Percentiles rank a stretch among this genome's conserved stretches.
These are phyloP conservation scores for Globisporangium canariense DNA, from an alignment of 352 stramenopile species.

Conservation along the genomic window DNA sequence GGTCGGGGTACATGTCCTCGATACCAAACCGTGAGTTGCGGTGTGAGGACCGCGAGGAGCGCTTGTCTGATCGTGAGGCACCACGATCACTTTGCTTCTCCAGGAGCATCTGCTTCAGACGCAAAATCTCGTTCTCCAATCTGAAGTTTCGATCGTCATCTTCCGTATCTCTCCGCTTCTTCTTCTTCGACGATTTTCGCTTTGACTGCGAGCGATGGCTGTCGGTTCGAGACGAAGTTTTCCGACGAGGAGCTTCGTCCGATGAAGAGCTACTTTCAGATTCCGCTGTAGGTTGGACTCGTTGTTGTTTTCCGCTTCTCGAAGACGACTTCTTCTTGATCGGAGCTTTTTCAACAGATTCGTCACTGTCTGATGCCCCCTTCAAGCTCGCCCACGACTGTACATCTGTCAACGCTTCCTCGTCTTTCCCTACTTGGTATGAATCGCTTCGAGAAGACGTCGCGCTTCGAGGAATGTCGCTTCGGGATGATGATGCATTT, in stretches of 20 bases:
- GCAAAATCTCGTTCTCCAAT: constrained; percentile 69
- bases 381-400: constrained; percentile 6
- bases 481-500: neutral
- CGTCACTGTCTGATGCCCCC: constrained; percentile 13
- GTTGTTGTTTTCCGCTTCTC: constrained; percentile 6
- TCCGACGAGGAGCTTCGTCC: constrained; percentile 4
- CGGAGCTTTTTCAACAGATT: constrained; percentile 3
- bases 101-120: constrained; percentile 69
- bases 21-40: constrained; percentile 11
- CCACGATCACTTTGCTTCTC: constrained; percentile 36
- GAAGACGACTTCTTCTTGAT: constrained; percentile 3
- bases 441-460: neutral
- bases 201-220: constrained; percentile 5
- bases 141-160: constrained; percentile 44
- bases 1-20: constrained; percentile 3
- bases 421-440: neutral
- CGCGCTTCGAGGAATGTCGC: neutral
- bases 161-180: constrained; percentile 19
- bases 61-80: constrained; percentile 4
- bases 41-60: neutral
- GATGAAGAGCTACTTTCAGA: constrained; percentile 4
- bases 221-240: constrained; percentile 9
- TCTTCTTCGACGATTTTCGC: constrained; percentile 10
- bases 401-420: neutral
- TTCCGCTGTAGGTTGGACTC: neutral